Evolutionary conservation across 345 rosid species (phyloP).

Genomic region (Boechera retrofracta): DNA sequence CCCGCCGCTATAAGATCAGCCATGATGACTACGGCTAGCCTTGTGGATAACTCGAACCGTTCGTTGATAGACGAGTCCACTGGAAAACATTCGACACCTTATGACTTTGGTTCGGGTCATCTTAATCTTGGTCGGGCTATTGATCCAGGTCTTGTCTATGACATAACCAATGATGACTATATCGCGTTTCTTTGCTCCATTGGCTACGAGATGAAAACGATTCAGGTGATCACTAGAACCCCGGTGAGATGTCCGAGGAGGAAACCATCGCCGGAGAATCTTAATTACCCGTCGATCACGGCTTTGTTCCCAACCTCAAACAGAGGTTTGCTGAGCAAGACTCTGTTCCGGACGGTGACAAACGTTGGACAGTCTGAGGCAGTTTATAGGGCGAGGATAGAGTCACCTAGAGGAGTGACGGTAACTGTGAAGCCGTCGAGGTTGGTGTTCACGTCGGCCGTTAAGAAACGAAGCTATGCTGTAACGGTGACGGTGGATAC

Average conservation of each 20-base stretch:
- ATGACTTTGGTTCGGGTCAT: constrained; percentile 70
- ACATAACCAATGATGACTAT: constrained; percentile 64
- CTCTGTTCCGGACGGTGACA: constrained; percentile 59
- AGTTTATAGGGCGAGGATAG: constrained; percentile 49
- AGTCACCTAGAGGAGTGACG: constrained; percentile 58
- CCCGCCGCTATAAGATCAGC: constrained; percentile 73
- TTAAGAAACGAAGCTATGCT: constrained; percentile 59
- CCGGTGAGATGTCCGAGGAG: constrained; percentile 59
- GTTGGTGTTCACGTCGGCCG: constrained; percentile 49
- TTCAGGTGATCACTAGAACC: constrained; percentile 68
- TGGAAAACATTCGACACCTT: constrained; percentile 60
- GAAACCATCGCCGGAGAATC: constrained; percentile 64
- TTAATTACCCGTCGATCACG: constrained; percentile 74
- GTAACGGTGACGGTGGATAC: constrained; percentile 57
- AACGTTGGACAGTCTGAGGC: constrained; percentile 60
- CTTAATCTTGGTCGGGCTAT: constrained; percentile 67
- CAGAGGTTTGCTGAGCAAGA: constrained; percentile 47
- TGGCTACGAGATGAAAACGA: constrained; percentile 62
- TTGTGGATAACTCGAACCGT: constrained; percentile 48
- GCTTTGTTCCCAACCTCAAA: constrained; percentile 57
- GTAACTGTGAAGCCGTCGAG: constrained; percentile 57
- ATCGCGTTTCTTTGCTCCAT: constrained; percentile 65
- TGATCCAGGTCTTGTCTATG: constrained; percentile 80
- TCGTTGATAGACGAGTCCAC: constrained; percentile 60
- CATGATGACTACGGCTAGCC: constrained; percentile 76